Evolutionary conservation across 441 rosid species (phyloP).

Genomic region (Mallotus repandus): DNA sequence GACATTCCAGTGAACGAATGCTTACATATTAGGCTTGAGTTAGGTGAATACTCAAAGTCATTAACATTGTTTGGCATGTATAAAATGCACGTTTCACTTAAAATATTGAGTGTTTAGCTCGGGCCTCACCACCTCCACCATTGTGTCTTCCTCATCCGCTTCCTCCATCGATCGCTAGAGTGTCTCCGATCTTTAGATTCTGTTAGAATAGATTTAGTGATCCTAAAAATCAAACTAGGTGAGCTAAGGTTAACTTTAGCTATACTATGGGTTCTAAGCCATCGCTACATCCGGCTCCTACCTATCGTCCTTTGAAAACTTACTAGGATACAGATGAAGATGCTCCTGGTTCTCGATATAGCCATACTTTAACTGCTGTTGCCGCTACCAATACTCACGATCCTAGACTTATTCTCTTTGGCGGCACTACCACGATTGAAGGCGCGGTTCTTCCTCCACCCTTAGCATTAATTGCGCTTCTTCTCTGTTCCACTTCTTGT

Average conservation of each 20-base stretch:
- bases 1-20: no score
- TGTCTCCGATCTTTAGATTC: no score
- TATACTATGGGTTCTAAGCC: slow-evolving; percentile 80
- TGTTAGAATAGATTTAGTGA: no score
- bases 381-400: slow-evolving; percentile 91
- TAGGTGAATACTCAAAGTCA: no score
- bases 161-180: slow-evolving; percentile 6
- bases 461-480: slow-evolving; percentile 82
- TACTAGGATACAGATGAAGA: slow-evolving; percentile 91
- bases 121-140: no score
- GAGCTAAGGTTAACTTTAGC: slow-evolving; percentile 6
- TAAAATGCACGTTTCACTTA: no score
- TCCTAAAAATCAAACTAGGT: no score
- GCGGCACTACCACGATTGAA: slow-evolving; percentile 97
- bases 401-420: slow-evolving; percentile 91
- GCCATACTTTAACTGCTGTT: slow-evolving; percentile 88
- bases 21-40: no score
- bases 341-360: slow-evolving; percentile 92
- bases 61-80: no score
- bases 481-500: background rate
- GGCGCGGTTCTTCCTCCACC: slow-evolving; percentile 69
- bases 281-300: slow-evolving; percentile 81
- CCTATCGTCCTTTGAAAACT: slow-evolving; percentile 70
- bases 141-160: no score
- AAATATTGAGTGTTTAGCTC: no score